These are phyloP conservation scores for Chlamydomonas reinhardtii DNA, from an alignment of 163 green algal genomes.

Conservation along the genomic window DNA sequence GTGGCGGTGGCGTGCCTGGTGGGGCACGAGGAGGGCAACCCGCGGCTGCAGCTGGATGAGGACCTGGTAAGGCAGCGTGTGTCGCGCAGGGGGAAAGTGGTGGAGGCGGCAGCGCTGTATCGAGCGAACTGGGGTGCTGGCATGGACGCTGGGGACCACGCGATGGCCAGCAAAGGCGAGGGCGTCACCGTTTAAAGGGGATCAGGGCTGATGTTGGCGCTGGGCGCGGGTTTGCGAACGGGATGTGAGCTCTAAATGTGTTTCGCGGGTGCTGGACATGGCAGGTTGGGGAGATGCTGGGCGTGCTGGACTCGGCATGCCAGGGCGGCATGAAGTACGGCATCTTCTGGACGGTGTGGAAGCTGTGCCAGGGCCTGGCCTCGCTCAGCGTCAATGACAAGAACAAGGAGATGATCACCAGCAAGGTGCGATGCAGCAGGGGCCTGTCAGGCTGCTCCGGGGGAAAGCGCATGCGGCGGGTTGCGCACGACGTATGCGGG, in stretches of 20 bases:
- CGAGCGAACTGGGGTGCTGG: too few species aligned
- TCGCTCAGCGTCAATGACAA: constrained; percentile 62
- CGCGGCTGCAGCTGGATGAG: constrained; percentile 56
- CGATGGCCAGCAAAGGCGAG: too few species aligned
- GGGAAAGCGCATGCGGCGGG: too few species aligned
- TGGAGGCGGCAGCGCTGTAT: too few species aligned
- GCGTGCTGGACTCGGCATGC: constrained; percentile 53
- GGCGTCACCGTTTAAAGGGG: too few species aligned
- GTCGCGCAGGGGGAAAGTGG: too few species aligned
- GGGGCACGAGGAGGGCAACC: constrained; percentile 65
- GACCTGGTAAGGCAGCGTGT: constrained; percentile 33
- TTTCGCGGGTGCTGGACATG: background rate
- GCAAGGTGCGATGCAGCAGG: constrained; percentile 16
- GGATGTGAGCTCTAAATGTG: too few species aligned
- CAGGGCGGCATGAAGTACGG: constrained; percentile 49
- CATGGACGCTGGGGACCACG: too few species aligned
- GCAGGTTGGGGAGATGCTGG: constrained; percentile 51
- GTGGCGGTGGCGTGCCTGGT: constrained; percentile 65
- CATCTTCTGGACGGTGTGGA: constrained; percentile 71
- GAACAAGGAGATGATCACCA: constrained; percentile 60
- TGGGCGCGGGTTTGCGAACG: too few species aligned
- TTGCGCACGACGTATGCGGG: too few species aligned
- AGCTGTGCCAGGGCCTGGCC: constrained; percentile 66
- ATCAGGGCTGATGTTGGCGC: background rate
- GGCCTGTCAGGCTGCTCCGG: too few species aligned